A percentile compares a stretch with the other conserved stretches of the same genome.
Conservation (phyloP, 176 grass and related monocot species). For the Oryza rufipogon region DNA sequence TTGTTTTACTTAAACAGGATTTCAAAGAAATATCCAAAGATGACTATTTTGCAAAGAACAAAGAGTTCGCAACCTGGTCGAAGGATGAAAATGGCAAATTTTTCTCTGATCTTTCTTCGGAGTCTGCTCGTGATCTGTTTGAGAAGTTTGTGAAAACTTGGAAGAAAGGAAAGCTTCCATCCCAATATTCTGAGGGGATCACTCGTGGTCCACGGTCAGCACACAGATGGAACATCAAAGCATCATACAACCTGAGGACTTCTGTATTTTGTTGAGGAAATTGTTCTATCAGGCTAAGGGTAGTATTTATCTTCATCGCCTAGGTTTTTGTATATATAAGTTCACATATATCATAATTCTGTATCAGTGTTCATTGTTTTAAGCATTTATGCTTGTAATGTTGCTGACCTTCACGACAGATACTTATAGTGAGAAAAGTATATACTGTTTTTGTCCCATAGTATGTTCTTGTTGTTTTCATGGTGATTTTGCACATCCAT, state of each 20-base stretch:
- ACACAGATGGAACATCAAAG: constrained; percentile 92
- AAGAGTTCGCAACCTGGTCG: constrained; percentile 89
- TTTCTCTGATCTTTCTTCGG: constrained; percentile 89
- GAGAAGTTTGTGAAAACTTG: constrained; percentile 75
- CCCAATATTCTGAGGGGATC: constrained; percentile 78
- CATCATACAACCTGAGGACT: constrained; percentile 30
- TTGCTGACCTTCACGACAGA: background rate
- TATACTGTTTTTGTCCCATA: background rate
- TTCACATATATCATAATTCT: constrained; percentile 12
- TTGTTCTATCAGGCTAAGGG: background rate
- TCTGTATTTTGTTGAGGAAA: constrained; percentile 29
- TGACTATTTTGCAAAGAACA: constrained; percentile 93
- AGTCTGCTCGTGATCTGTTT: constrained; percentile 72
- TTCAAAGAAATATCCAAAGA: constrained; percentile 89
- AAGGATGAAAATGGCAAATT: constrained; percentile 84
- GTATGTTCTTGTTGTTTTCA: background rate
- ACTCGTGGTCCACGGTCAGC: constrained; percentile 65
- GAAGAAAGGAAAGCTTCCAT: constrained; percentile 75
- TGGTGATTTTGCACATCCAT: background rate
- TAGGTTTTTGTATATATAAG: constrained; percentile 35
- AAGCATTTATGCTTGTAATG: background rate
- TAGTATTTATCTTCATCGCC: background rate
- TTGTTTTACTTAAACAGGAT: constrained; percentile 41
- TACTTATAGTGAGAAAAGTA: constrained; percentile 12
- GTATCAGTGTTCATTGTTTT: background rate